Evolutionary conservation across 371 early-diverging fungal species (phyloP).

Genomic region (Mortierella sp.): DNA sequence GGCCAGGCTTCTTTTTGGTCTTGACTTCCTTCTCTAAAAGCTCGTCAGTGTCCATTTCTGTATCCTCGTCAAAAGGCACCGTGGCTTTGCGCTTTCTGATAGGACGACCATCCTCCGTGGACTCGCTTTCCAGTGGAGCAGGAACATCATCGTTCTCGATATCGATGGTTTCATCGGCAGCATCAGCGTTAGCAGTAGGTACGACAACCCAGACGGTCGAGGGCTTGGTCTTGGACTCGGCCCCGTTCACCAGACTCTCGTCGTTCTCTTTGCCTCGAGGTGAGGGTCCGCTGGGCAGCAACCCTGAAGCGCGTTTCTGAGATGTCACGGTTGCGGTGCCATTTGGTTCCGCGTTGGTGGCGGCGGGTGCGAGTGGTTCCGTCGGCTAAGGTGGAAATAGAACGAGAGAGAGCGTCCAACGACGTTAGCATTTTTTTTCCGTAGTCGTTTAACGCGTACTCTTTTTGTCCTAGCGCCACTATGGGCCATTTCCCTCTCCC

Average conservation of each 20-base stretch:
- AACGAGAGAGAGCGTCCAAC: not conserved
- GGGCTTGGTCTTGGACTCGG: slow-evolving; percentile 1
- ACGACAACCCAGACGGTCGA: too few relatives aligned
- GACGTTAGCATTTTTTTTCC: slow-evolving; percentile 5
- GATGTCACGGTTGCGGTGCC: slow-evolving; percentile 7
- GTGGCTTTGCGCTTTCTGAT: slow-evolving; percentile 44
- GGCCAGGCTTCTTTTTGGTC: slow-evolving; percentile 43
- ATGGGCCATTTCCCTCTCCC: slow-evolving; percentile 6
- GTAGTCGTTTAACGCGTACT: slow-evolving; percentile 16
- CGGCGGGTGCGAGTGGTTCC: slow-evolving; percentile 38
- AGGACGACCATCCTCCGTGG: slow-evolving; percentile 27
- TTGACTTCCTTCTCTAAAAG: slow-evolving; percentile 51
- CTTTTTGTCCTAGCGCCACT: slow-evolving; percentile 24
- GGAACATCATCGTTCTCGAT: slow-evolving; percentile 37
- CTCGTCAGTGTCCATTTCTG: slow-evolving; percentile 54
- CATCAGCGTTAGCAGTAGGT: not conserved
- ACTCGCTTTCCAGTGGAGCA: slow-evolving; percentile 22
- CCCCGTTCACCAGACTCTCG: slow-evolving; percentile 18
- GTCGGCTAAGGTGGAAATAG: slow-evolving; percentile 23
- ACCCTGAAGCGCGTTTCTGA: slow-evolving; percentile 20
- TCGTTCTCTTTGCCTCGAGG: slow-evolving; percentile 45
- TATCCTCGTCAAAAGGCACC: slow-evolving; percentile 44
- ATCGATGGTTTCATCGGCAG: slow-evolving; percentile 37
- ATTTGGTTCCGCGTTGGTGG: slow-evolving; percentile 27
- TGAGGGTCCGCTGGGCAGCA: not conserved